These are phyloP conservation scores for Scenedesmus sp. DNA, from an alignment of 163 green algal species.

Conservation along the genomic window DNA sequence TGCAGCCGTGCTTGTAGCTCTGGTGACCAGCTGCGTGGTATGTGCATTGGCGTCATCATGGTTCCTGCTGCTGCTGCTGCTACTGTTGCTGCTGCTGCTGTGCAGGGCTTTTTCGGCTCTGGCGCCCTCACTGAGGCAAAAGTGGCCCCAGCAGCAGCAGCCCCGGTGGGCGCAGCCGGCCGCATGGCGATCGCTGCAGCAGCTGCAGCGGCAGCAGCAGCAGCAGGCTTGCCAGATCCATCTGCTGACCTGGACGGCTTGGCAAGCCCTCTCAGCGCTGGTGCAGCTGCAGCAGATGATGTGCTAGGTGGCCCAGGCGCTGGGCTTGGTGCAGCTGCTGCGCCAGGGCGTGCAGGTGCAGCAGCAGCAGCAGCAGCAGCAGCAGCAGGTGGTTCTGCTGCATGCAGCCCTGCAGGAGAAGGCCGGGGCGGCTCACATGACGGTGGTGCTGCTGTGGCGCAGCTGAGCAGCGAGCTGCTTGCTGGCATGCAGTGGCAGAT, in stretches of 20 bases:
- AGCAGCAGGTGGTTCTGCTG: background rate
- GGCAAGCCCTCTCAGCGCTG: background rate
- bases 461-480: constrained; percentile 43
- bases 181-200: constrained; percentile 34
- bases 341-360: background rate
- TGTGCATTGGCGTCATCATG: background rate
- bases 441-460: background rate
- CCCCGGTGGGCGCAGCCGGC: background rate
- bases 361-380: constrained; percentile 4
- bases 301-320: background rate
- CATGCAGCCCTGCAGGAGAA: background rate
- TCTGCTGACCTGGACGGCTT: constrained; percentile 3
- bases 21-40: too few species aligned
- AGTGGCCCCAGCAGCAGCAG: background rate
- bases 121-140: background rate
- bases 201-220: constrained; percentile 29
- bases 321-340: background rate
- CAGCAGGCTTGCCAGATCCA: constrained; percentile 39
- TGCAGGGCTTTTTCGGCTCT: constrained; percentile 33
- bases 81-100: background rate
- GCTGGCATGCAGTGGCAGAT: constrained; percentile 48
- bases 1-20: too few species aligned
- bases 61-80: background rate
- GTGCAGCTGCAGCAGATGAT: background rate
- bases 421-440: background rate